Base-by-base conservation (phyloP, 2,329 filamentous ascomycete genomes). In the Dactylellina haptotyla region DNA sequence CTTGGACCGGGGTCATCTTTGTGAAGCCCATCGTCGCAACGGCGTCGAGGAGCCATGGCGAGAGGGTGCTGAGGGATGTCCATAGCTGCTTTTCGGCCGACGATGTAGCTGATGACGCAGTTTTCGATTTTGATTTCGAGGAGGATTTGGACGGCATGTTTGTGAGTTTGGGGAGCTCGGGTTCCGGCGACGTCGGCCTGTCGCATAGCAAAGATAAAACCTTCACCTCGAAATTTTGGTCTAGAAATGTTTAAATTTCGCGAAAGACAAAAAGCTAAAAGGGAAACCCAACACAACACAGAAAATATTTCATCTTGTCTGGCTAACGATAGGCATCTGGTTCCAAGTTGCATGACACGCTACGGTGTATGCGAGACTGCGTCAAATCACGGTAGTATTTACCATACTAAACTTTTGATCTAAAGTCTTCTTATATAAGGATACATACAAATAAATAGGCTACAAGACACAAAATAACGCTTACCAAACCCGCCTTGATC, bases 1-100 rank as follows among this genome's bases (percentile, higher is more conserved):
- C 92, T 82, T 98, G 94, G n/a, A 97, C 93, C 0, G 94, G 94
- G 2, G 93, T 97, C 85, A 95, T 93, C 80, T 90, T 89, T 75
- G 85, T 83, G 81, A 97, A 97, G 73, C 92, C 92, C 89, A 95
- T 94, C 76, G 89, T 87, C 54, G 88, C 85, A 53, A 96, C 88
- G 70, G 92, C 93, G 76, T 96, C 91, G 61, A 95, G 84, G 65
- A 95, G 88, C 92, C 93, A 98, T 87, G 89, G 85, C 72, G 90
- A 90, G 4, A 89, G 83, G 14, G 90, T 90, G 0, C 86, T 89
- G 61, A 93, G 83, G 12, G 86, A 87, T 78, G 89, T 87, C 88
- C 90, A 94, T 26, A 74, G 48, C 41, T 67, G 86, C 83, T 76
- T 87, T 82, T 43, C 84, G 82, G 32, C 83, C 80, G 3, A 63